Conservation (phyloP, 768 basidiomycete genomes). For the Naganishia vishniacii region DNA sequence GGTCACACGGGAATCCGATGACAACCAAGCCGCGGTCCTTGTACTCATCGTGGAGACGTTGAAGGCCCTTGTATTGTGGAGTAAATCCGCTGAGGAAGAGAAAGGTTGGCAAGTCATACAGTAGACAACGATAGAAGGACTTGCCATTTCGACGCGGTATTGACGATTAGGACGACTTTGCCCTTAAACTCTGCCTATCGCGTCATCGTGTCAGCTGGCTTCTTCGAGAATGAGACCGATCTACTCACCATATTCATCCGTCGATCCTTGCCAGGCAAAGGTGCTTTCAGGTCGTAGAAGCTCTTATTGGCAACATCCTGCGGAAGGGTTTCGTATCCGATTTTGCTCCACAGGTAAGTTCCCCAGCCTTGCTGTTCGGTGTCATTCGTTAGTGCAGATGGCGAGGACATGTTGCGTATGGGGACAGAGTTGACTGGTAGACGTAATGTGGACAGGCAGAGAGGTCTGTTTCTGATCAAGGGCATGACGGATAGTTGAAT, state of each 20-base stretch:
- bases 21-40: slow-evolving; percentile 69
- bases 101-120: not conserved
- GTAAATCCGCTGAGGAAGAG: slow-evolving; percentile 46
- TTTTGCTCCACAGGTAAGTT: slow-evolving; percentile 27
- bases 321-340: slow-evolving; percentile 43
- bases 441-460: not conserved
- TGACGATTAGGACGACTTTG: slow-evolving; percentile 49
- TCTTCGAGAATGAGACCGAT: too few relatives aligned
- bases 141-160: slow-evolving; percentile 49
- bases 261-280: slow-evolving; percentile 38
- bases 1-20: slow-evolving; percentile 88
- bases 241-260: slow-evolving; percentile 38
- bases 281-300: slow-evolving; percentile 46
- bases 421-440: not conserved
- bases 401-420: not conserved
- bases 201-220: not conserved
- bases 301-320: slow-evolving; percentile 28
- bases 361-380: slow-evolving; percentile 19
- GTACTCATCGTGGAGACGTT: slow-evolving; percentile 73
- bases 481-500: not conserved
- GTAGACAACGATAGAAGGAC: slow-evolving; percentile 21
- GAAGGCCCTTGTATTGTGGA: slow-evolving; percentile 59
- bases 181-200: slow-evolving; percentile 37
- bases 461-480: not conserved
- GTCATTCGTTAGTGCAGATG: slow-evolving; percentile 6